Conservation (phyloP, 2,329 filamentous ascomycete genomes). For the Aspergillus jensenii region DNA sequence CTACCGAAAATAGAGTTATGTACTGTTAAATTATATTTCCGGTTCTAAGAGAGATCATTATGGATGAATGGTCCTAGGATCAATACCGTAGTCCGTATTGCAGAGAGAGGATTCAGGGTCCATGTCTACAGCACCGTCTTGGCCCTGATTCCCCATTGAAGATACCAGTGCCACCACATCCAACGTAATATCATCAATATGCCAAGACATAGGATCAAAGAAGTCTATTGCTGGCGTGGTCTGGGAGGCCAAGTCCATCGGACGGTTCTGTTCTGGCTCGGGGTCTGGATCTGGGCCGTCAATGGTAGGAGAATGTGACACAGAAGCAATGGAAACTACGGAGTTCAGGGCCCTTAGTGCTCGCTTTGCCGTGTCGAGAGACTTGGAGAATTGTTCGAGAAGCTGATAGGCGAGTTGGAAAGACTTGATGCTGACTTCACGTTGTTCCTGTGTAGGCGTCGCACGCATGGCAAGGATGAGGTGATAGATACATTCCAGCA, state of each 20-base stretch:
- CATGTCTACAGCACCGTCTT: not conserved
- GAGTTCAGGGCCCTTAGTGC: not conserved
- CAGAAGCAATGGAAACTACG: not conserved
- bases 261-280: not conserved
- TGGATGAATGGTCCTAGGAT: too few species aligned
- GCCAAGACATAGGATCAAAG: not conserved
- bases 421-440: not conserved
- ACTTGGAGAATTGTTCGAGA: not conserved
- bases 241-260: not conserved
- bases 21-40: not conserved
- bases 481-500: not conserved
- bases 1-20: not conserved
- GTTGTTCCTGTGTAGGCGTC: not conserved
- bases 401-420: not conserved
- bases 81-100: not conserved
- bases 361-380: not conserved
- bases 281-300: not conserved
- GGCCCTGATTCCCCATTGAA: not conserved
- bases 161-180: not conserved
- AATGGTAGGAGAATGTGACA: not conserved
- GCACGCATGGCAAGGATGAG: not conserved
- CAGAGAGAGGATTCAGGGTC: not conserved
- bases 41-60: not conserved
- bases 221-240: not conserved
- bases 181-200: not conserved